Base-by-base conservation (phyloP, 1,139 yeast species). In the Meyerozyma carpophila region DNA sequence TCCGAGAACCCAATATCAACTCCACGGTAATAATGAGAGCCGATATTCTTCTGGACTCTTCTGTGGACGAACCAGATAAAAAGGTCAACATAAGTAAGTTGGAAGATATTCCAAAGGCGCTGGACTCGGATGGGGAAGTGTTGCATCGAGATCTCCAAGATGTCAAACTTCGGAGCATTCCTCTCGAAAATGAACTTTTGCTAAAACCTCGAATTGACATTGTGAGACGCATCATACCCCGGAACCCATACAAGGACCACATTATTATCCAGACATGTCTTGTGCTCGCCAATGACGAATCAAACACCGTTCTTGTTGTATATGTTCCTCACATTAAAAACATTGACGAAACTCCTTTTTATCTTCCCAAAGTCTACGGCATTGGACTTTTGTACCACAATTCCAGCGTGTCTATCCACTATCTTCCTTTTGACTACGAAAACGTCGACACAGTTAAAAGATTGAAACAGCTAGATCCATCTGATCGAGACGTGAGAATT, bases 1-100 rank as follows among this genome's bases (percentile, higher is more conserved):
- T 91, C 44, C 74, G 77, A 48, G 90, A 89, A 50, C 98, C 98
- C 11, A 88, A 91, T 60, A 85, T 91, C 62, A 91, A 91, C 62
- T 91, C 97, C 8, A 86, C 97, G 0, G 94, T 89, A 27, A 85
- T 91, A 34, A 70, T 91, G 68, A 70, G 98, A 54, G 95, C 97
- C 0, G 98, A 91, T 62, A 81, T 91, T 25, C 63, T 90, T 39
- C 68, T 70, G 39, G 91, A 67, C 21, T 62, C 63, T 44, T 61
- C 54, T 28, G 64, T 57, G 48, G 13, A 56, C 57, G 18, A 70
- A 74, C 46, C 68, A 67, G 41, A 46, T 63, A 32, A 63, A 68
- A 1, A 55, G 61, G 20, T 50, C 62, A 27, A 47, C 14, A 25
- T 62, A n/a, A 77, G 70, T 1, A 61, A 63, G 38, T 65, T 68